Percentiles rank a stretch among this genome's conserved stretches.
These are phyloP conservation scores for Hsuehochloa calcarea DNA, from an alignment of 176 grass and related monocot genomes.

Conservation along the genomic window DNA sequence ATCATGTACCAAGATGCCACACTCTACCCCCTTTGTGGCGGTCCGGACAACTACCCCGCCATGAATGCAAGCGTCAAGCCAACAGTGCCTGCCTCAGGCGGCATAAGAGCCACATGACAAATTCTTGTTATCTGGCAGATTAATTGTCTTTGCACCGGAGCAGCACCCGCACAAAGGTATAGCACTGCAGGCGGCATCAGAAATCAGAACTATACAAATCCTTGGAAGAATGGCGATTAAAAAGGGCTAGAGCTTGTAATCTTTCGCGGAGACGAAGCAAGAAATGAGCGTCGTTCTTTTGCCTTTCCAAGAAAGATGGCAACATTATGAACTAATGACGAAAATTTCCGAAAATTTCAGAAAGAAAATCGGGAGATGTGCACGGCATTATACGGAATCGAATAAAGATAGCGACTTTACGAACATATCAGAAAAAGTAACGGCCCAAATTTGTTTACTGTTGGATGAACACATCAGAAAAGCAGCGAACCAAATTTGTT, in stretches of 20 bases:
- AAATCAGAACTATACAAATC: constrained; percentile 6
- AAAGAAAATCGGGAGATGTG: constrained; percentile 26
- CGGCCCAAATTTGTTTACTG: constrained; percentile 33
- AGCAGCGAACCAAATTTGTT: constrained; percentile 10
- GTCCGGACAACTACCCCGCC: constrained; percentile 39
- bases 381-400: constrained; percentile 35
- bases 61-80: constrained; percentile 59
- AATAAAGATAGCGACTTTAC: constrained; percentile 44
- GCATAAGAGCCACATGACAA: constrained; percentile 45
- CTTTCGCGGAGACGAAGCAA: neutral
- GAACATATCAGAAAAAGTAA: constrained; percentile 44
- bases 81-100: constrained; percentile 29
- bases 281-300: neutral
- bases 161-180: constrained; percentile 10
- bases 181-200: constrained; percentile 25
- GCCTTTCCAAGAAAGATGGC: constrained; percentile 9
- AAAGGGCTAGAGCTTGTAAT: neutral
- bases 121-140: constrained; percentile 39
- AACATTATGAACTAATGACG: neutral
- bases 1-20: constrained; percentile 50
- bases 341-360: constrained; percentile 1
- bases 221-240: constrained; percentile 5
- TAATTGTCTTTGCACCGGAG: constrained; percentile 38
- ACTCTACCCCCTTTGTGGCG: constrained; percentile 29
- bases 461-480: constrained; percentile 21